Conservation (phyloP, 1,139 yeast genomes). For the Hemisphaericaspora xylanilytica region DNA sequence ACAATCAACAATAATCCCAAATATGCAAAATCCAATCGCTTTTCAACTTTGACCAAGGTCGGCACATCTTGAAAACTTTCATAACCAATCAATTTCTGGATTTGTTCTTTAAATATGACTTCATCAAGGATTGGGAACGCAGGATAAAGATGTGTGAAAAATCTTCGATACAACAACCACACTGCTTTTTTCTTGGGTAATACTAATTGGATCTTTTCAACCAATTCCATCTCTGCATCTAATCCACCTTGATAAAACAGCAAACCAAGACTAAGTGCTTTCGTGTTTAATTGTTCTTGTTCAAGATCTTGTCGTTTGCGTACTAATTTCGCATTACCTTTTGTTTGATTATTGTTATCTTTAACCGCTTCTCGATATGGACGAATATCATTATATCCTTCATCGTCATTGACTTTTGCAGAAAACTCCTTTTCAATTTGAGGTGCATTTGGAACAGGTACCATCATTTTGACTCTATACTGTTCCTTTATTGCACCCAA, state of each 20-base stretch:
- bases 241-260: slow-evolving; percentile 32
- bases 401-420: slow-evolving; percentile 17
- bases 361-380: slow-evolving; percentile 18
- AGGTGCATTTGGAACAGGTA: slow-evolving; percentile 4
- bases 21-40: slow-evolving; percentile 31
- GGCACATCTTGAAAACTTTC: slow-evolving; percentile 13
- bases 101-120: slow-evolving; percentile 19
- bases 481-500: slow-evolving; percentile 10
- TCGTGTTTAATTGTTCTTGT: slow-evolving; percentile 17
- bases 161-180: slow-evolving; percentile 47
- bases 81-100: slow-evolving; percentile 25
- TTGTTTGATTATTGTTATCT: not conserved
- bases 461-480: slow-evolving; percentile 5
- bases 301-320: slow-evolving; percentile 7
- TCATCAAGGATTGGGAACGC: slow-evolving; percentile 51
- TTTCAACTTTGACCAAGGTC: slow-evolving; percentile 23
- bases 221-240: slow-evolving; percentile 27
- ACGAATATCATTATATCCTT: slow-evolving; percentile 22
- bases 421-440: slow-evolving; percentile 12
- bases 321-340: not conserved
- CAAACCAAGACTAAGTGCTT: slow-evolving; percentile 29
- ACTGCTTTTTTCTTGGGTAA: slow-evolving; percentile 43
- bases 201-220: slow-evolving; percentile 35
- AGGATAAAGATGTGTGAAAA: slow-evolving; percentile 44
- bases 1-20: slow-evolving; percentile 29